Conservation (phyloP, 2,329 filamentous ascomycete genomes). For the Chaetoscypha palmicola region DNA sequence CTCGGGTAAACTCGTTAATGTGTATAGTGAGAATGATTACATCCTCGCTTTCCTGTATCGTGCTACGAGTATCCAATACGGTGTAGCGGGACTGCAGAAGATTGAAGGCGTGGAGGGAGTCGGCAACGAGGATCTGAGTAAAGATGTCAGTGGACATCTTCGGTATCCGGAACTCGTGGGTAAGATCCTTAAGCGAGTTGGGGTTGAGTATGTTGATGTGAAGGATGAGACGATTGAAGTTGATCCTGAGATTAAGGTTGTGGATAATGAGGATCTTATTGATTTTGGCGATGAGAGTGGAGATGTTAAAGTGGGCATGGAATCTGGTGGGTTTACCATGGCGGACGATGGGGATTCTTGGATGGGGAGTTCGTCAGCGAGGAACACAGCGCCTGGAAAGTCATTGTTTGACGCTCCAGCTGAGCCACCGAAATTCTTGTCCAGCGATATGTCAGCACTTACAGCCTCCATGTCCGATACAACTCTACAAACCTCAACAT, state of each 20-base stretch:
- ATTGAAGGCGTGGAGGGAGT: constrained; percentile 58
- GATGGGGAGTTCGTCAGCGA: not conserved
- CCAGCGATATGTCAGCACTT: not conserved
- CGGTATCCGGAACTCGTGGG: constrained; percentile 62
- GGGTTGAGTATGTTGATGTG: constrained; percentile 57
- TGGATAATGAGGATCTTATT: constrained; percentile 10
- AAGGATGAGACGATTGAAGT: constrained; percentile 30
- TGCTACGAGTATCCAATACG: constrained; percentile 71
- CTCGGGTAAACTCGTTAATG: constrained; percentile 78
- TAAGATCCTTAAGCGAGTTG: constrained; percentile 55
- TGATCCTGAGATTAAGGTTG: constrained; percentile 32
- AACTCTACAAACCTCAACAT: not conserved
- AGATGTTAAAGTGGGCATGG: not conserved
- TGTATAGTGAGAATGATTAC: constrained; percentile 81
- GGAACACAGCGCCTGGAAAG: not conserved
- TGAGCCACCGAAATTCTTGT: not conserved
- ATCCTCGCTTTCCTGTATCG: constrained; percentile 85
- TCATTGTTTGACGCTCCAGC: not conserved
- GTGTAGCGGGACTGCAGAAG: constrained; percentile 75
- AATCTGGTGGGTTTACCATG: constrained; percentile 1
- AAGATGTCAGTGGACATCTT: constrained; percentile 59
- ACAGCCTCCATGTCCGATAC: not conserved
- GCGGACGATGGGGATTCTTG: constrained; percentile 3
- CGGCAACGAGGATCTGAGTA: constrained; percentile 49
- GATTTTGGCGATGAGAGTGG: constrained; percentile 7